Base-by-base conservation (phyloP, 2,329 filamentous ascomycete species). In the Septoria linicola region DNA sequence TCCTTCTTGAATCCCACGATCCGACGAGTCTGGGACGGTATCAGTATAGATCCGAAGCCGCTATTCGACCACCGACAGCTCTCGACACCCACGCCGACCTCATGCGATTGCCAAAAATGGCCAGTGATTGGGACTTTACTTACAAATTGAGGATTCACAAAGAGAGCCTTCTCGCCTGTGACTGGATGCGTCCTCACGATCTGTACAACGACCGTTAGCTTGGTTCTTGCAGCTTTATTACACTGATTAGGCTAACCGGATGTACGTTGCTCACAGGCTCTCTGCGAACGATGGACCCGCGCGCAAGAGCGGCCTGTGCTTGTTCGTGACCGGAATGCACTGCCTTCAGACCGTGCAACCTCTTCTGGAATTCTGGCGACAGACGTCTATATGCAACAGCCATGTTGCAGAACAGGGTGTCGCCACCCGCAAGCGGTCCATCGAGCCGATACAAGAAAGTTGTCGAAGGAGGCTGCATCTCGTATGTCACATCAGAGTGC, bases 361-460 rank as follows among this genome's bases (percentile, higher is more conserved):
- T 78, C 74, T 89, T 81, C 65, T 82, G 82, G 75, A 95, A 93
- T 32, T 82, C 80, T 0, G 88, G 87, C 49, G 85, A 90, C 2
- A 96, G 78, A 4, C 90, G 80, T 56, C 83, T 81, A 68, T 96
- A 96, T 0, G 91, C 90, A 69, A 87, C 85, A 0, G 78, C 89
- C 60, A 86, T 82, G 66, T 95, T 87, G 39, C 79, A 82, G 63
- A 95, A 96, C 2, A 95, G 73, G 0, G 90, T 96, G 66, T 96
- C 90, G 20, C 57, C 91, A 30, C 90, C 90, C 0, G 82, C 84
- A 32, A 81, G 76, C 1, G 90, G 90, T 37, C 81, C 84, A 66
- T 96, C 89, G n/a, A 96, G 79, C 42, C 90, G 78, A 66, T 95
- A 95, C 30, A 96, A 72, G 71, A 96, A 95, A 0, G 91, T 95